phyloP scores from a whole-genome alignment of 345 rosid genomes.

The Salix koriyanagi region DNA sequence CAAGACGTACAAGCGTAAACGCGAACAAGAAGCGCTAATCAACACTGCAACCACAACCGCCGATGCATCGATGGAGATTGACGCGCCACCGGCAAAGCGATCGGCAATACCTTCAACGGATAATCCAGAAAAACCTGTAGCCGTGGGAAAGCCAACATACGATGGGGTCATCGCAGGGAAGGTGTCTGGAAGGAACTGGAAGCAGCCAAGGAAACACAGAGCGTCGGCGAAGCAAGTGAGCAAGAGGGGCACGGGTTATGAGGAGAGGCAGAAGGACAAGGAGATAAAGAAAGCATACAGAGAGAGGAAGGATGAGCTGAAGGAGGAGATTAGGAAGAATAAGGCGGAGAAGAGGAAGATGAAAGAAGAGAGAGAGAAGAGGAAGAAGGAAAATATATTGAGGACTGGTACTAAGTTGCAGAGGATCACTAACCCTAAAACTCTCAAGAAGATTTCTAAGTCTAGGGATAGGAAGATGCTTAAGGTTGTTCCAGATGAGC shows the following conservation, averaged over 20 bases:
- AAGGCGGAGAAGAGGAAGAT: constrained; percentile 80
- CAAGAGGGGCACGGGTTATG: constrained; percentile 43
- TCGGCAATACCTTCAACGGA: constrained; percentile 64
- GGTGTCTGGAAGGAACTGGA: constrained; percentile 86
- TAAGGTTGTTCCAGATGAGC: constrained; percentile 65
- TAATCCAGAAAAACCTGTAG: constrained; percentile 59
- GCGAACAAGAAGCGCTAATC: constrained; percentile 28
- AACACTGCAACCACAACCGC: constrained; percentile 14
- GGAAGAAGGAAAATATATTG: constrained; percentile 75
- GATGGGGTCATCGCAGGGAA: constrained; percentile 93
- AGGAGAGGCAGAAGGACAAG: constrained; percentile 66
- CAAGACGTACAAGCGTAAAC: constrained; percentile 81
- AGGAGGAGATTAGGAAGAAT: constrained; percentile 75
- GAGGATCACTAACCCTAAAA: constrained; percentile 75
- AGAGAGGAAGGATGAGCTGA: constrained; percentile 69
- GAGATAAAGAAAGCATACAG: constrained; percentile 73
- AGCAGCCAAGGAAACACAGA: constrained; percentile 58
- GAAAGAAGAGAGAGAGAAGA: constrained; percentile 84
- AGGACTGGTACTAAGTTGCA: constrained; percentile 79
- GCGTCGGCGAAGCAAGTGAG: constrained; percentile 69
- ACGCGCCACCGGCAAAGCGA: constrained; percentile 68
- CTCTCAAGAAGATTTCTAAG: constrained; percentile 72
- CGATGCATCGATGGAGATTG: constrained; percentile 56
- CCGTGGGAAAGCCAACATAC: constrained; percentile 58
- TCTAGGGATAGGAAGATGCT: constrained; percentile 78